These are phyloP conservation scores for Daedaleopsis sinensis DNA, from an alignment of 768 basidiomycete species.

Conservation along the genomic window DNA sequence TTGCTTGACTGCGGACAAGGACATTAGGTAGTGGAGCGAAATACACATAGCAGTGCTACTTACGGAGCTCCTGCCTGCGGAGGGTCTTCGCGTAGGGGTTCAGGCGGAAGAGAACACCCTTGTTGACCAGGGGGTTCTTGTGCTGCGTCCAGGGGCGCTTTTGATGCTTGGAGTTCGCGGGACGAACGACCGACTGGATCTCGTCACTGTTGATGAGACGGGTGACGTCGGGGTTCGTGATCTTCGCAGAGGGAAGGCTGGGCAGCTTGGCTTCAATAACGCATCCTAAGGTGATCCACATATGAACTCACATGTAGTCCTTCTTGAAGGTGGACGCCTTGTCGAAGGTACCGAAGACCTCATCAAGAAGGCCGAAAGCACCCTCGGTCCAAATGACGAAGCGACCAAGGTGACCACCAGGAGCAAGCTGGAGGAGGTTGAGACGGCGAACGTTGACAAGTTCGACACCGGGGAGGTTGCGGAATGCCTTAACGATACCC, in stretches of 20 bases:
- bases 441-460: constrained; percentile 90
- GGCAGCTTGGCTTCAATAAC: not conserved
- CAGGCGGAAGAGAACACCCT: constrained; percentile 91
- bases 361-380: constrained; percentile 91
- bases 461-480: constrained; percentile 98
- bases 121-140: constrained; percentile 98
- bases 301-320: constrained; percentile 70
- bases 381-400: constrained; percentile 99
- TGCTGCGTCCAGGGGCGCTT: constrained; percentile 98
- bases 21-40: constrained; percentile 1
- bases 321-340: constrained; percentile 86
- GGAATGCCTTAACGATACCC: constrained; percentile 97
- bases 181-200: constrained; percentile 96
- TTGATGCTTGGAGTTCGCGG: constrained; percentile 79
- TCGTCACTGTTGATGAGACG: constrained; percentile 98
- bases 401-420: constrained; percentile 98
- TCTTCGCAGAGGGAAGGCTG: constrained; percentile 94
- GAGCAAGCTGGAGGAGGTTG: constrained; percentile 98
- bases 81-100: constrained; percentile 98
- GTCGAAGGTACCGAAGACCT: constrained; percentile 94
- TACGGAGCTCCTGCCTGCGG: constrained; percentile 86
- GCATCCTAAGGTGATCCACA: constrained; percentile 1
- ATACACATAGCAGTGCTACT: constrained; percentile 35
- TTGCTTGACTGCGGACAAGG: constrained; percentile 67
- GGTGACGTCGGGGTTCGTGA: constrained; percentile 95